Conservation (phyloP, 352 stramenopile species). For the Phytophthora pini region DNA sequence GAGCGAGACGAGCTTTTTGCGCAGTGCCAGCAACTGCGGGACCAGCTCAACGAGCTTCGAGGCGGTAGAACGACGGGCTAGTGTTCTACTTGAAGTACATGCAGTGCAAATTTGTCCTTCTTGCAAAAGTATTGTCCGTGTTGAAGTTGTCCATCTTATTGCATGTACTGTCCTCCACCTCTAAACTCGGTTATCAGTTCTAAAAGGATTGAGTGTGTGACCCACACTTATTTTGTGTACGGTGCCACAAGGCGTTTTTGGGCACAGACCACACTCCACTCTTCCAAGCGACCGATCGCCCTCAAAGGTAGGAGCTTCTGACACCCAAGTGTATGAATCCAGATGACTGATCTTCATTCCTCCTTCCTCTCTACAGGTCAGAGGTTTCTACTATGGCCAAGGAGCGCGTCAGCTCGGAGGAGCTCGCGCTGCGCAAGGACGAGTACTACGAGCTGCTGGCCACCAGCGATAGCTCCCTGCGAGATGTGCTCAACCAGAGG, state of each 20-base stretch:
- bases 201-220: too few species aligned
- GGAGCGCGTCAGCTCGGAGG: constrained; percentile 46
- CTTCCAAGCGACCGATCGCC: too few species aligned
- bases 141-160: too few species aligned
- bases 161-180: too few species aligned
- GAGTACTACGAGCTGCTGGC: constrained; percentile 72
- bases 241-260: too few species aligned
- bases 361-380: constrained; percentile 11
- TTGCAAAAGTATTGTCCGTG: too few species aligned
- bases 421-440: constrained; percentile 52
- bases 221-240: too few species aligned
- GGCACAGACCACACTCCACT: too few species aligned
- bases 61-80: background rate
- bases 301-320: too few species aligned
- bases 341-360: constrained; percentile 4
- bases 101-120: too few species aligned
- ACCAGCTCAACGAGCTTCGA: constrained; percentile 48
- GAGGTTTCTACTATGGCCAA: constrained; percentile 31
- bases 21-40: constrained; percentile 64
- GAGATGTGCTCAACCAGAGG: constrained; percentile 76
- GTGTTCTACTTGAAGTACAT: too few species aligned
- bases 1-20: constrained; percentile 70
- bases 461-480: constrained; percentile 60
- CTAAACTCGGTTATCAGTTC: too few species aligned
- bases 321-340: background rate